These are phyloP conservation scores for Botrytis medusae DNA, from an alignment of 2,329 filamentous ascomycete genomes.

Conservation along the genomic window DNA sequence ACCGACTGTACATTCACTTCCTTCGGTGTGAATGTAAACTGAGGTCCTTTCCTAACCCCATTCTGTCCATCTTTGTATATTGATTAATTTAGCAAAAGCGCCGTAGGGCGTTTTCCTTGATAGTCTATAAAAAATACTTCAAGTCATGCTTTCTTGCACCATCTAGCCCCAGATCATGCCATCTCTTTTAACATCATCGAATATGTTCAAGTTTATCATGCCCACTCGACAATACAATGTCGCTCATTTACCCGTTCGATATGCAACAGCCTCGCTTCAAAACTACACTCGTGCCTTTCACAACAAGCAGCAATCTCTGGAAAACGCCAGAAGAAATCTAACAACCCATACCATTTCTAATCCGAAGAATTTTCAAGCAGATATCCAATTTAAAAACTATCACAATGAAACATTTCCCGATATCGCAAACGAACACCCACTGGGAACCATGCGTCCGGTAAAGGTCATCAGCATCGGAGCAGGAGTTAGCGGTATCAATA, in stretches of 20 bases:
- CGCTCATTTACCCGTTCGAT: not conserved
- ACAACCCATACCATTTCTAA: not conserved
- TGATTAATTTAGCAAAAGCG: not conserved
- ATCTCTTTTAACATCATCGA: not conserved
- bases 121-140: not conserved
- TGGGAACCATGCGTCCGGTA: constrained; percentile 23
- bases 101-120: not conserved
- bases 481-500: constrained; percentile 48
- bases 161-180: not conserved
- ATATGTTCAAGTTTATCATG: not conserved
- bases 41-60: not conserved
- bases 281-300: not conserved
- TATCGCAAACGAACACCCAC: constrained; percentile 22
- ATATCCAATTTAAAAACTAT: not conserved
- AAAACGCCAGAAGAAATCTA: not conserved
- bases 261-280: not conserved
- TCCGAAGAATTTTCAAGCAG: not conserved
- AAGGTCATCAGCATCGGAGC: constrained; percentile 47
- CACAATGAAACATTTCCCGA: not conserved
- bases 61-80: not conserved
- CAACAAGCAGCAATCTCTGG: not conserved
- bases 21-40: not conserved
- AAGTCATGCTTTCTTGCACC: not conserved
- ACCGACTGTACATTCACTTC: not conserved
- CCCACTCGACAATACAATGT: not conserved